Base-by-base conservation (phyloP, 441 rosid species). In the Kokia cookei region DNA sequence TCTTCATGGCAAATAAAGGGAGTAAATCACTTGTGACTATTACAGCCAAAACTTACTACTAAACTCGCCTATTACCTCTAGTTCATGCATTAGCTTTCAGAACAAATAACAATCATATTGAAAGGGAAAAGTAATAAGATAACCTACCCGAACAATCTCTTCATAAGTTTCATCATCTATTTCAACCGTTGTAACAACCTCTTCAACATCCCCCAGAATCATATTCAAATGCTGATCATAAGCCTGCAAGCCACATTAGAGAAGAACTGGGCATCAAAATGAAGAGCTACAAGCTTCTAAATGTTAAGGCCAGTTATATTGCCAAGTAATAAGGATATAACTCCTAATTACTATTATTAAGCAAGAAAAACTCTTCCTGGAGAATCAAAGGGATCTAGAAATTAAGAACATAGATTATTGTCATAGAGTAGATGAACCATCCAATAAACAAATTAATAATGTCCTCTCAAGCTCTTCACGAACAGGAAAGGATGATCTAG, bases 141-240 rank as follows among this genome's bases (percentile, higher is more conserved):
- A 70, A 77, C 87, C 47, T 91, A 93, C 99, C 92, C 99, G 87
- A 64, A 93, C 98, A 81, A 96, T 96, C 90, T 93, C 99, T 81
- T 96, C 99, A 65, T 96, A 96, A 4, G 99, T 96, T 81, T 93
- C 97, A 63, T 96, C 99, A 69, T 96, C 99, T 35, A 96, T 96
- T 83, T 96, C 99, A 17, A 96, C 90, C 0, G 99, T 90, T 17
- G 99, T 96, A 53, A 96, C 91, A 59, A 89, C 84, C 84, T 96
- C 99, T 85, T 96, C 99, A 73, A 96, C 99, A 80, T 96, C 99
- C 60, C 98, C 99, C 37, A 96, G 97, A 79, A 96, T 92, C 99
- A 96, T 96, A 80, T 96, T 96, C 73, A 96, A 83, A 86, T 96
- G 99, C 87, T 96, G 97, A 88, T 96, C 99, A 79, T 93, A 96